Percentiles rank a stretch among this genome's conserved stretches.
These are phyloP conservation scores for Diplocarpon rosae DNA, from an alignment of 2,329 filamentous ascomycete species.

Conservation along the genomic window DNA sequence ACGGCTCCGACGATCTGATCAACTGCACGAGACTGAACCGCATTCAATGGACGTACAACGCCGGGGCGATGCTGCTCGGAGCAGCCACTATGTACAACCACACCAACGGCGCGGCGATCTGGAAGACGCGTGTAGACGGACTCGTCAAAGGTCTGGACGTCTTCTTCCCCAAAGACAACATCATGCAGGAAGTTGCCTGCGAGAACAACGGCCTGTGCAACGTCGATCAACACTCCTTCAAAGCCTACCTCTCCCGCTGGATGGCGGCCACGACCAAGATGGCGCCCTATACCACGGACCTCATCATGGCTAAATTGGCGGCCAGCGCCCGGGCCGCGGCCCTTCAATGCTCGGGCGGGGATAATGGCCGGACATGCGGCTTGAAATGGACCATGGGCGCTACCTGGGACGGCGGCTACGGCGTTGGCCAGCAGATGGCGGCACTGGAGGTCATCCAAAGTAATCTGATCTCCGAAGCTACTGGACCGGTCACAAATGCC, in stretches of 20 bases:
- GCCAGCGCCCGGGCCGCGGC: conserved; percentile 49
- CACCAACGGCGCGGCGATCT: conserved; percentile 36
- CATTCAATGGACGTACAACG: conserved; percentile 61
- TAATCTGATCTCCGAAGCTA: conserved; percentile 40
- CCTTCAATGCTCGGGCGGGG: conserved; percentile 48
- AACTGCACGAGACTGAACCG: conserved; percentile 48
- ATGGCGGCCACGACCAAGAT: conserved; percentile 44
- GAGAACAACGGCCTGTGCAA: conserved; percentile 51
- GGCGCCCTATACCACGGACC: conserved; percentile 42
- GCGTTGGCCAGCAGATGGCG: conserved; percentile 42
- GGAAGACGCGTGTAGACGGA: conserved; percentile 47
- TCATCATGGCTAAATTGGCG: conserved; percentile 40
- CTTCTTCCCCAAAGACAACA: conserved; percentile 44
- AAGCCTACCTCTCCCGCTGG: conserved; percentile 51
- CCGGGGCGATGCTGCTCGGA: conserved; percentile 54
- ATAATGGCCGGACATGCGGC: conserved; percentile 48
- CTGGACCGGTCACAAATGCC: conserved; percentile 34
- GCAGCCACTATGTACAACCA: conserved; percentile 61
- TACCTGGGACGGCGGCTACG: conserved; percentile 45
- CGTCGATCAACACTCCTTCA: conserved; percentile 51
- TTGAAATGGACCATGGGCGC: conserved; percentile 40
- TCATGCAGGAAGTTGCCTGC: conserved; percentile 58
- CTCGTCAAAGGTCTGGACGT: conserved; percentile 42
- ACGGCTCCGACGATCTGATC: conserved; percentile 44
- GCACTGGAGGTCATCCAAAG: conserved; percentile 42